Evolutionary conservation across 495 filamentous ascomycete species (phyloP), one percentile per base, ranked within the genome.

Genomic region (Jackrogersella multiformis): DNA sequence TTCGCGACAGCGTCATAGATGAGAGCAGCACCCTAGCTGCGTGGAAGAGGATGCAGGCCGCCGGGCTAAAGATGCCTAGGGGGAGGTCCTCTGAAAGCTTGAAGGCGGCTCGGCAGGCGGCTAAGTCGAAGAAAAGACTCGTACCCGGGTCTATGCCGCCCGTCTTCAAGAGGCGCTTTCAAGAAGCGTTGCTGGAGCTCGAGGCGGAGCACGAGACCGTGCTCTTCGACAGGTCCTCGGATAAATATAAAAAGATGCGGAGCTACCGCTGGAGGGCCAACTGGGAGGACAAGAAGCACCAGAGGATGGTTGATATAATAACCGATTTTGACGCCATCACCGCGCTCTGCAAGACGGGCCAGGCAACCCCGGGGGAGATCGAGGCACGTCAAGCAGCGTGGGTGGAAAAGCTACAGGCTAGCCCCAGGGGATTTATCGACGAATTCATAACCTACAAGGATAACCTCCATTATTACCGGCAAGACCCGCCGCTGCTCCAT

Each of bases 401-500:
- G 74, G 62, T 67, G 4, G 42, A 58, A 4, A 32, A 42, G 1
- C 0, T 77, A 10, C 7, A 53, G 2, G 38, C 9, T 4, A 13
- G 68, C 12, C 55, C 71, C 12, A 42, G 52, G 6, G 56, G 59
- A 15, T 26, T 62, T 8, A 49, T 64, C 24, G 61, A 60, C 39
- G 52, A 79, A 38, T 74, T 70, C 51, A 12, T 72, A 2, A 72
- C 76, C 12, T 63, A 72, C 38, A 78, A 76, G 42, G 85, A 87
- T 68, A 86, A 85, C 57, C 68, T 78, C 30, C 73, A 81, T 48
- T 56, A 77, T 15, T 77, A 80, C 15, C 62, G 63, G 7, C 78
- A 80, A 45, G 61, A 76, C 7, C 79, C 85, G 3, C 82, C 82
- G 0, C 35, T 83, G 4, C 76, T 92, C 1, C 58, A 77, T 49